A percentile compares a stretch with the other conserved stretches of the same genome.
phyloP scores from a whole-genome alignment of 176 grass and related monocot species.

The Pharus latifolius region DNA sequence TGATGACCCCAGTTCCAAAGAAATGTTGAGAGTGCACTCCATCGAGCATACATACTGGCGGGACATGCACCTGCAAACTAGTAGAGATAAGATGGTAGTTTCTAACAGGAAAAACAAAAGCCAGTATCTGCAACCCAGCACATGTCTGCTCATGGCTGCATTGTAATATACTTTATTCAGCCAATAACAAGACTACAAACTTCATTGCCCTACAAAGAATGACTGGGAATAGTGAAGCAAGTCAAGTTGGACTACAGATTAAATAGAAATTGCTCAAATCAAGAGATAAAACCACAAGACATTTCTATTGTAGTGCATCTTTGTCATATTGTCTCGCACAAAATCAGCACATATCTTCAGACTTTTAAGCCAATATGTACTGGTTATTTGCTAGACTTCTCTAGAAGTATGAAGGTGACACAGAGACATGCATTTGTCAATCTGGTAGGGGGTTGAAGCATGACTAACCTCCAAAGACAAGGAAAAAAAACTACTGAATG shows the following conservation, averaged over 20 bases:
- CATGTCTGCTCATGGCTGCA: neutral
- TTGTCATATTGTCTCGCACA: neutral
- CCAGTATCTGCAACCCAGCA: neutral
- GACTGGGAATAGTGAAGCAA: neutral
- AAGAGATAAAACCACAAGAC: neutral
- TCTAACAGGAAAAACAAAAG: neutral
- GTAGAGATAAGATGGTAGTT: neutral
- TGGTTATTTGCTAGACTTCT: neutral
- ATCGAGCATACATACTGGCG: slow-evolving; percentile 97
- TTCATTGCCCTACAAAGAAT: neutral
- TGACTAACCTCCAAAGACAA: neutral
- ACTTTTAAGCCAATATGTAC: neutral
- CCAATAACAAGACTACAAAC: neutral
- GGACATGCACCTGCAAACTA: slow-evolving; percentile 83
- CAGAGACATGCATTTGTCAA: no score
- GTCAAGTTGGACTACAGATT: neutral
- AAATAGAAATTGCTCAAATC: neutral
- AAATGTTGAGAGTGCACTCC: slow-evolving; percentile 98
- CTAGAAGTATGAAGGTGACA: neutral
- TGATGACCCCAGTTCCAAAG: slow-evolving; percentile 88
- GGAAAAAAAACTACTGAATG: neutral
- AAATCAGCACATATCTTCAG: neutral
- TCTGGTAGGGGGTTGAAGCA: neutral
- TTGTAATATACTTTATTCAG: neutral
- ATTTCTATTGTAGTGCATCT: neutral